phyloP scores from a whole-genome alignment of 129 eudicot genomes.

The Dittrichia graveolens region DNA sequence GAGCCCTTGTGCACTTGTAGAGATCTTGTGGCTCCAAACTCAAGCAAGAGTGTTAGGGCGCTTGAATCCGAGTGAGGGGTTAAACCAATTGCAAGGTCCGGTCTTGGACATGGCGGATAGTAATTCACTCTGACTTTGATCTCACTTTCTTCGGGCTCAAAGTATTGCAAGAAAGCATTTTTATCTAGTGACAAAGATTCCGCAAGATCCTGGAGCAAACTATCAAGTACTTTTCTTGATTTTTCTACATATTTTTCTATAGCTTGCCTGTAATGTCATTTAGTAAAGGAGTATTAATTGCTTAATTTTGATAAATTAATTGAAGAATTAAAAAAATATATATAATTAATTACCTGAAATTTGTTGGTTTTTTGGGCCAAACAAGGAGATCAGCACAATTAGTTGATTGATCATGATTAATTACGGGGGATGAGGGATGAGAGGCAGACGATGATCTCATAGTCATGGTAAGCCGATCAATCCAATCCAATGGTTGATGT shows the following conservation, averaged over 20 bases:
- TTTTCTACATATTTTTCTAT: conserved; percentile 41
- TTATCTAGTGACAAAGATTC: conserved; percentile 36
- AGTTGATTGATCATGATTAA: conserved; percentile 36
- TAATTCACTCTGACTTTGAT: conserved; percentile 48
- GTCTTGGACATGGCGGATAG: conserved; percentile 63
- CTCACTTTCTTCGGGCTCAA: conserved; percentile 47
- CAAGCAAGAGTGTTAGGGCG: conserved; percentile 45
- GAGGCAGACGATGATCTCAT: no score
- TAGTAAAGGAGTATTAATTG: no score
- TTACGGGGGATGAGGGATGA: conserved; percentile 40
- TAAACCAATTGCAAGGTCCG: conserved; percentile 51
- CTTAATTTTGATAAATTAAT: no score
- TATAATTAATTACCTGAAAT: conserved; percentile 18
- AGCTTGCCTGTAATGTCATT: conserved; percentile 31
- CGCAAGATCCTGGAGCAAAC: conserved; percentile 47
- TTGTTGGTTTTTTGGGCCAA: conserved; percentile 46
- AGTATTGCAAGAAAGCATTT: conserved; percentile 38
- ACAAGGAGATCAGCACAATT: conserved; percentile 26
- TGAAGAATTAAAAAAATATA: no score
- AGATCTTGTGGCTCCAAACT: conserved; percentile 37
- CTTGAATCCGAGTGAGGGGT: conserved; percentile 51
- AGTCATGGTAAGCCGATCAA: conserved; percentile 53
- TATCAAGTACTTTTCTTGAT: conserved; percentile 34
- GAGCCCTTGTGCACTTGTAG: conserved; percentile 45
- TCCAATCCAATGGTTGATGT: conserved; percentile 55